These are phyloP conservation scores for Arthrinium puccinioides DNA, from an alignment of 2,329 filamentous ascomycete genomes.

Conservation along the genomic window DNA sequence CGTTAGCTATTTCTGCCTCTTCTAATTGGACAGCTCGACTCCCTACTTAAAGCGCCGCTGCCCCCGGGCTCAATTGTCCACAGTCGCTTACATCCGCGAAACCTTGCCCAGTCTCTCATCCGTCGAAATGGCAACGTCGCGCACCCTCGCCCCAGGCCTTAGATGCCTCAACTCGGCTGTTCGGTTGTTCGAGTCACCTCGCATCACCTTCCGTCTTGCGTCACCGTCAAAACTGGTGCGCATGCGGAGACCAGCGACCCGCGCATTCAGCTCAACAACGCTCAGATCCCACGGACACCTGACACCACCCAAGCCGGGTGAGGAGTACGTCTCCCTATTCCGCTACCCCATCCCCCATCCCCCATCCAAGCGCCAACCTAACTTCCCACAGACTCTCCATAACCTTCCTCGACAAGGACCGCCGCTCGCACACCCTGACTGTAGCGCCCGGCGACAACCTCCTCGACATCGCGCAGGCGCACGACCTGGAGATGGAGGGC, in stretches of 20 bases:
- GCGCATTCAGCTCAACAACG: conserved; percentile 61
- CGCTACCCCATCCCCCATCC: neutral
- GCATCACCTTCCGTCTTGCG: neutral
- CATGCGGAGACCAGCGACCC: conserved; percentile 3
- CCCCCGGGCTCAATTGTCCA: too few species aligned
- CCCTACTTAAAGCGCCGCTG: too few species aligned
- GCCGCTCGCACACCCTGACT: conserved; percentile 67
- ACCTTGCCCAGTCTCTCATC: neutral
- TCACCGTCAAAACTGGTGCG: neutral
- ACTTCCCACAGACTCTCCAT: conserved; percentile 61
- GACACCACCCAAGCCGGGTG: conserved; percentile 75
- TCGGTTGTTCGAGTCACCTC: too few species aligned
- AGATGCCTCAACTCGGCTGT: conserved; percentile 3
- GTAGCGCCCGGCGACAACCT: conserved; percentile 87
- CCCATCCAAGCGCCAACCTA: neutral
- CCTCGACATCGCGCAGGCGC: conserved; percentile 86
- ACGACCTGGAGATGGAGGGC: conserved; percentile 97
- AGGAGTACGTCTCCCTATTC: conserved; percentile 62
- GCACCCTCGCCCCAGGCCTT: conserved; percentile 4
- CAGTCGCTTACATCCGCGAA: too few species aligned
- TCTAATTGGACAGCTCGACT: too few species aligned
- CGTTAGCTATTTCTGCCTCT: too few species aligned
- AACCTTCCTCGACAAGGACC: conserved; percentile 67
- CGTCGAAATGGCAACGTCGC: conserved; percentile 2
- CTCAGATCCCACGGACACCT: conserved; percentile 67